Conservation (phyloP, 2,329 filamentous ascomycete genomes). For the Fusarium mexicanum region DNA sequence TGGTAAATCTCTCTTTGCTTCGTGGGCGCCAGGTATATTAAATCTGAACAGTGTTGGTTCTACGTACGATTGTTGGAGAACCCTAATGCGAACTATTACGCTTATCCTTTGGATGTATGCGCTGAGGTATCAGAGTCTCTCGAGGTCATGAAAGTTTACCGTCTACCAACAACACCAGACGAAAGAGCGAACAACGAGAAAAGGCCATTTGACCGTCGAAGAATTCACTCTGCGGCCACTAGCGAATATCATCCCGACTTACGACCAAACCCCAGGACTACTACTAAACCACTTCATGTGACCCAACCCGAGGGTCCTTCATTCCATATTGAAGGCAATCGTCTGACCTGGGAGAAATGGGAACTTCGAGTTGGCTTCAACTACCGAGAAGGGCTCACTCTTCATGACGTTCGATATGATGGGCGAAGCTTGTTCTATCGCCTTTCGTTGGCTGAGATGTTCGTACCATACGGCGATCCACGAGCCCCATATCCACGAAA, state of each 20-base stretch:
- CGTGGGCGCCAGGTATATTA: rapidly evolving
- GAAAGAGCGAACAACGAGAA: constrained; percentile 47
- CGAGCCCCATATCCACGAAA: constrained; percentile 68
- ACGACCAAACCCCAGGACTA: constrained; percentile 35
- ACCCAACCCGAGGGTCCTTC: constrained; percentile 47
- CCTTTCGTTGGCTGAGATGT: constrained; percentile 73
- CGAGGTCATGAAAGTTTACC: constrained; percentile 57
- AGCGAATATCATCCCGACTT: constrained; percentile 55
- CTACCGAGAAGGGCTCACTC: constrained; percentile 72
- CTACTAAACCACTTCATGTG: constrained; percentile 46
- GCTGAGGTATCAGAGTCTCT: constrained; percentile 59
- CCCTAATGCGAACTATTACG: constrained; percentile 63
- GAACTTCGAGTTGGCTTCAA: constrained; percentile 75
- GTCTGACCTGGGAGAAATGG: constrained; percentile 70
- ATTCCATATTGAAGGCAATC: constrained; percentile 55
- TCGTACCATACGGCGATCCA: constrained; percentile 68
- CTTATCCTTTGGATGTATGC: constrained; percentile 63
- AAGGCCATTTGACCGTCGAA: constrained; percentile 52
- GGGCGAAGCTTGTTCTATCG: constrained; percentile 72
- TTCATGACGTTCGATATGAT: constrained; percentile 75
- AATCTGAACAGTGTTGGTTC: constrained; percentile 37
- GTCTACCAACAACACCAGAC: constrained; percentile 49
- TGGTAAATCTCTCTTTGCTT: constrained; percentile 48
- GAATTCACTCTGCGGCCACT: constrained; percentile 51
- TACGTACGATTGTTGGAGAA: constrained; percentile 49